Evolutionary conservation across 306 rosid species (phyloP).

Genomic region (Ziziphus jujuba): DNA sequence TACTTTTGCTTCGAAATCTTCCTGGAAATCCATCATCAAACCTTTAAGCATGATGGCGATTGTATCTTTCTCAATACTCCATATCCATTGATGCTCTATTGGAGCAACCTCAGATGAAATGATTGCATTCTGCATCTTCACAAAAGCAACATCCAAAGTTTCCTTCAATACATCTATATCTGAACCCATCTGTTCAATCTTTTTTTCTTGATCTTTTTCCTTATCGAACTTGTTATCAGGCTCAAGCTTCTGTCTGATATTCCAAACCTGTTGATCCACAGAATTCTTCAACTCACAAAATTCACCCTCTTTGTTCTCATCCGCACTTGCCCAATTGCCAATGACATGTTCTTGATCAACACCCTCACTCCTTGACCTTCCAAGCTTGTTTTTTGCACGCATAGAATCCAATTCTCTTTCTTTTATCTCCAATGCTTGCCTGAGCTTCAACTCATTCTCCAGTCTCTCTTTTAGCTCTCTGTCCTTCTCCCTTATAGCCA

Average conservation of each 20-base stretch:
- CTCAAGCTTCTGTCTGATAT: constrained; percentile 51
- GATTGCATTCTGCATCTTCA: constrained; percentile 67
- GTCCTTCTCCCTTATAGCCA: constrained; percentile 65
- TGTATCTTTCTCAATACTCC: constrained; percentile 53
- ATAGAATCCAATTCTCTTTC: constrained; percentile 50
- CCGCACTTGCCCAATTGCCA: constrained; percentile 14
- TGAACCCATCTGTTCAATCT: constrained; percentile 75
- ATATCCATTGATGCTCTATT: constrained; percentile 68
- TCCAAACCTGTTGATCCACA: constrained; percentile 55
- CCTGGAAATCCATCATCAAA: constrained; percentile 48
- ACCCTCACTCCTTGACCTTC: constrained; percentile 21
- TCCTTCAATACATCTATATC: constrained; percentile 77
- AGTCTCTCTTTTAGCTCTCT: constrained; percentile 50
- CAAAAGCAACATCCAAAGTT: constrained; percentile 74
- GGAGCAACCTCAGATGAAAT: constrained; percentile 59
- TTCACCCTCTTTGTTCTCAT: constrained; percentile 30
- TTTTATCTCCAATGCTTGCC: constrained; percentile 47
- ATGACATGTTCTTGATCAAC: constrained; percentile 19
- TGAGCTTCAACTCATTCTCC: constrained; percentile 46
- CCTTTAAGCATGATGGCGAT: constrained; percentile 47
- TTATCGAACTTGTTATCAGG: constrained; percentile 30
- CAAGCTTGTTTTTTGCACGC: constrained; percentile 30
- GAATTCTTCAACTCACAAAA: constrained; percentile 38
- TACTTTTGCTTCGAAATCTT: not conserved
- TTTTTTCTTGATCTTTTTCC: constrained; percentile 25